Evolutionary conservation across 352 stramenopile genomes (phyloP).

Genomic region (Pythium dissotocum): DNA sequence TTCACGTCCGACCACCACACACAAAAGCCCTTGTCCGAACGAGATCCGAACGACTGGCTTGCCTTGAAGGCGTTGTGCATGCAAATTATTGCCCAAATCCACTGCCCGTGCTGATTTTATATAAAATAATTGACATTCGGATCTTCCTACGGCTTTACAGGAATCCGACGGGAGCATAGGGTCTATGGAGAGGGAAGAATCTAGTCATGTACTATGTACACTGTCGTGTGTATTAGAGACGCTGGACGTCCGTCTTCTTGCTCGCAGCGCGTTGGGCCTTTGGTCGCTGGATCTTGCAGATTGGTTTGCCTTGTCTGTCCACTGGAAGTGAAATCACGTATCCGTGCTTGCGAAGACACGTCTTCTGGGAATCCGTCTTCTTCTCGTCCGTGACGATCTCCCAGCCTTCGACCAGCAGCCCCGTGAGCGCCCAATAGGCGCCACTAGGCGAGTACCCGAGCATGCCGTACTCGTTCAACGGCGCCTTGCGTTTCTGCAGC

Average conservation of each 20-base stretch:
- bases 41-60: background rate
- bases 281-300: background rate
- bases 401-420: background rate
- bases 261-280: background rate
- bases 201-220: too few relatives aligned
- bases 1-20: background rate
- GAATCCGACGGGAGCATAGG: too few relatives aligned
- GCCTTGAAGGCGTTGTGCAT: background rate
- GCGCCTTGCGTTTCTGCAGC: background rate
- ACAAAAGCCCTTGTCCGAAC: background rate
- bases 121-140: too few relatives aligned
- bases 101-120: slow-evolving; percentile 2
- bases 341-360: background rate
- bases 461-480: background rate
- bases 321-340: background rate
- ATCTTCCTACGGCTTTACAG: too few relatives aligned
- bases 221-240: too few relatives aligned
- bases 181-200: too few relatives aligned
- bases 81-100: background rate
- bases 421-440: background rate
- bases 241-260: background rate
- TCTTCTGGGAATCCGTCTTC: background rate
- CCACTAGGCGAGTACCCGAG: background rate
- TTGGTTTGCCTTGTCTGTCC: background rate
- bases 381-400: background rate